A percentile compares a stretch with the other conserved stretches of the same genome.
Conservation (phyloP, 2,329 filamentous ascomycete species). For the Volutella citrinella region DNA sequence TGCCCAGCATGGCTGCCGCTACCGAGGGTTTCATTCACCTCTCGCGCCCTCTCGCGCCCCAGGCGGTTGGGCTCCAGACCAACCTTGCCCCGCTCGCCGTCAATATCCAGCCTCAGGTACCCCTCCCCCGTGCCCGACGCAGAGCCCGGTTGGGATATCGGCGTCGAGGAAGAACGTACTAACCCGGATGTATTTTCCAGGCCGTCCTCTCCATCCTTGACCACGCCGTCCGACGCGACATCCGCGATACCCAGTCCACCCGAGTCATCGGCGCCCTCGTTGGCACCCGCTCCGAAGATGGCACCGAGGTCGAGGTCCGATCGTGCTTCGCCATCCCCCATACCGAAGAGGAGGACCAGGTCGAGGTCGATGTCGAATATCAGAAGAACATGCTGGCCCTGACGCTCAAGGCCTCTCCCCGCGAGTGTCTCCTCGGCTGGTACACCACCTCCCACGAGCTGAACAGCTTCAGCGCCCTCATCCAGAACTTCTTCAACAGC, state of each 20-base stretch:
- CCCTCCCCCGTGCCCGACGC: no score
- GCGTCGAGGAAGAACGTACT: no score
- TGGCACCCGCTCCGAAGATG: slow-evolving; percentile 91
- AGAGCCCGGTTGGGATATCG: no score
- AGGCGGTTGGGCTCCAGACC: slow-evolving; percentile 72
- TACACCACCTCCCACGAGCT: slow-evolving; percentile 96
- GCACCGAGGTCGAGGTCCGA: slow-evolving; percentile 91
- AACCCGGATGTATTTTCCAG: slow-evolving; percentile 33
- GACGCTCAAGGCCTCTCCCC: slow-evolving; percentile 89
- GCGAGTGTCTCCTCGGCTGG: slow-evolving; percentile 94
- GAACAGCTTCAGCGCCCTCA: slow-evolving; percentile 97
- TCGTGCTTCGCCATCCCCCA: slow-evolving; percentile 98
- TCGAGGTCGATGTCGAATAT: slow-evolving; percentile 99
- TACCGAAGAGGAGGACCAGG: slow-evolving; percentile 97
- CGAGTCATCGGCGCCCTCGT: slow-evolving; percentile 96
- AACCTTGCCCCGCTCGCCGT: slow-evolving; percentile 91
- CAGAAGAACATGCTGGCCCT: slow-evolving; percentile 98
- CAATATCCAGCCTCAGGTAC: slow-evolving; percentile 89
- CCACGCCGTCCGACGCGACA: slow-evolving; percentile 87
- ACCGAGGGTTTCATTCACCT: slow-evolving; percentile 91
- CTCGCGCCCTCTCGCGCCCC: slow-evolving; percentile 84
- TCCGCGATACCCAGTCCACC: slow-evolving; percentile 73
- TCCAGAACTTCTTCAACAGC: slow-evolving; percentile 97
- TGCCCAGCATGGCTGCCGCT: slow-evolving; percentile 73
- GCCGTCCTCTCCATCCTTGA: slow-evolving; percentile 79